Evolutionary conservation across 805 yeast species (phyloP).

Genomic region (Maudiozyma turicensis): DNA sequence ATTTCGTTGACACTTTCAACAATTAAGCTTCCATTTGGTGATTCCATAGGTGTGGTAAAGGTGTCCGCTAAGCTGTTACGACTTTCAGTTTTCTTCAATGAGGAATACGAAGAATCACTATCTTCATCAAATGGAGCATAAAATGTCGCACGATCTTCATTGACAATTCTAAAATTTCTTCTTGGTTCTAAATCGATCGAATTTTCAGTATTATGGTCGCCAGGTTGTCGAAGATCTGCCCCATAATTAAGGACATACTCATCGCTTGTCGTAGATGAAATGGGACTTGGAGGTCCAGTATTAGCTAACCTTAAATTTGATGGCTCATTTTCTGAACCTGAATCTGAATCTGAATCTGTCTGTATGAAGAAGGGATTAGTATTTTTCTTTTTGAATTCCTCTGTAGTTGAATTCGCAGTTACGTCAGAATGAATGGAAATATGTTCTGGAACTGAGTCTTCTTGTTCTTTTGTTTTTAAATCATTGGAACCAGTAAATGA

Average conservation of each 20-base stretch:
- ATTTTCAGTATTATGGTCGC: not conserved
- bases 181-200: constrained; percentile 3
- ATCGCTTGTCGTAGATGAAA: not conserved
- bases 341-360: not conserved
- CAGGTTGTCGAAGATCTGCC: not conserved
- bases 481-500: not conserved
- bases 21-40: not conserved
- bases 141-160: constrained; percentile 24
- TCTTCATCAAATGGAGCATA: constrained; percentile 15
- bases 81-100: not conserved
- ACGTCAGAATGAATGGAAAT: not conserved
- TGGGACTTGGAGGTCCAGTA: not conserved
- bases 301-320: not conserved
- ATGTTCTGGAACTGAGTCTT: not conserved
- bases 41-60: not conserved
- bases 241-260: not conserved
- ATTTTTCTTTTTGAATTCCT: not conserved
- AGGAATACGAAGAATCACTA: not conserved
- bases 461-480: not conserved
- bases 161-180: constrained; percentile 23
- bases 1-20: not conserved
- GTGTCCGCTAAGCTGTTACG: not conserved
- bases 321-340: not conserved
- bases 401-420: not conserved
- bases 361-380: constrained; percentile 1